These are phyloP conservation scores for Digitaria exilis DNA, from an alignment of 202 grass and related monocot genomes.

Conservation along the genomic window DNA sequence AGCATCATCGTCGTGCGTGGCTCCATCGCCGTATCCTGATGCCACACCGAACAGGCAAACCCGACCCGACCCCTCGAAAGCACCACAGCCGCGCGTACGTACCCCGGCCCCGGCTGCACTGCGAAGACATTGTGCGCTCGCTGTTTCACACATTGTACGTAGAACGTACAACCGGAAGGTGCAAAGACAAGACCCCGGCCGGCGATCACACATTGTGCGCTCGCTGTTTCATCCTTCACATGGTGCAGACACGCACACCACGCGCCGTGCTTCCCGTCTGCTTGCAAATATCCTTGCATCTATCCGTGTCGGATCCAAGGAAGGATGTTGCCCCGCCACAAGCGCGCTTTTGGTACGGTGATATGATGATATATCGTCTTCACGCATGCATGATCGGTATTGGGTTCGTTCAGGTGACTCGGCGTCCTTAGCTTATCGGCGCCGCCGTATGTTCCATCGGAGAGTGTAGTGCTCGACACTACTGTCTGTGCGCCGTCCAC, in stretches of 20 bases:
- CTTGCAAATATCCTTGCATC: not conserved
- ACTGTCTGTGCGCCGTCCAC: conserved; percentile 4
- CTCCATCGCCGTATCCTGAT: too few relatives aligned
- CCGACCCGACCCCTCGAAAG: too few relatives aligned
- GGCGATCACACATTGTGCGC: not conserved
- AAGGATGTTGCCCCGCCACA: not conserved
- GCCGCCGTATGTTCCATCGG: not conserved
- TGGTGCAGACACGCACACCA: not conserved
- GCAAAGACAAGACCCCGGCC: too few relatives aligned
- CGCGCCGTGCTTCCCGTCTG: not conserved
- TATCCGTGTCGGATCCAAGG: too few relatives aligned
- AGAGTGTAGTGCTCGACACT: conserved; percentile 11
- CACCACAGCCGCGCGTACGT: too few relatives aligned
- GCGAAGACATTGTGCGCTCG: too few relatives aligned
- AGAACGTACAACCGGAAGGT: too few relatives aligned
- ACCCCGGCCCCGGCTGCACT: too few relatives aligned
- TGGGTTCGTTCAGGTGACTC: conserved; percentile 8
- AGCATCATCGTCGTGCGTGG: too few relatives aligned
- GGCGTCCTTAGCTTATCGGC: not conserved
- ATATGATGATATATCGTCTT: not conserved
- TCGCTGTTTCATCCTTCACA: not conserved
- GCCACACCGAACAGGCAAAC: too few relatives aligned
- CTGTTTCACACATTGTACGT: too few relatives aligned
- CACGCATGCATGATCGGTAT: not conserved
- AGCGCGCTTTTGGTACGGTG: too few relatives aligned